A percentile compares a stretch with the other conserved stretches of the same genome.
phyloP scores from a whole-genome alignment of 1,284 basidiomycete species.

The Rhodotorula sp. region DNA sequence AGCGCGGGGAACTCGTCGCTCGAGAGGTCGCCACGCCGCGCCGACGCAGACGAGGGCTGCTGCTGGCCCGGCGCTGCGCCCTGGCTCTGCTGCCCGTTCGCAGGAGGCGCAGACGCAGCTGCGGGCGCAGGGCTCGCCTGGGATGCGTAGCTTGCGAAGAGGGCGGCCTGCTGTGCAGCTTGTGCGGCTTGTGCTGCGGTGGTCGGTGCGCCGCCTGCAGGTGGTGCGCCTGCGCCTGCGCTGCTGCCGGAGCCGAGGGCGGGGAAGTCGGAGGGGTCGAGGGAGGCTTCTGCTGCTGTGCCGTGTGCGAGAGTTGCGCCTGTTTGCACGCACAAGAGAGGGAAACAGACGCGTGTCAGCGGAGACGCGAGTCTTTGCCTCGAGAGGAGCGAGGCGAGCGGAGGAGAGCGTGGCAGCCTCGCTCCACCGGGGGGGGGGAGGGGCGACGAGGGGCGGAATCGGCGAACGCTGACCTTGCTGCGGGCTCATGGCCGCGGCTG shows the following conservation, averaged over 20 bases:
- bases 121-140: slow-evolving; percentile 31
- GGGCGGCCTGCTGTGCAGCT: slow-evolving; percentile 5
- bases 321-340: neutral
- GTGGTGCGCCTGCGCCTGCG: neutral
- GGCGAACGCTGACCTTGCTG: neutral
- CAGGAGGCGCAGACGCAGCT: neutral
- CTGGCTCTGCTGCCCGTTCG: neutral
- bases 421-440: no score
- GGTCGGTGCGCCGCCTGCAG: neutral
- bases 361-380: neutral
- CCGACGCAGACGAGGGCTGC: no score
- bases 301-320: slow-evolving; percentile 1
- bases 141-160: slow-evolving; percentile 45
- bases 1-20: slow-evolving; percentile 48
- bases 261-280: slow-evolving; percentile 82
- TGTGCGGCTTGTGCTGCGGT: slow-evolving; percentile 5
- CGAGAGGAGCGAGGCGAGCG: neutral
- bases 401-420: no score
- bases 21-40: slow-evolving; percentile 33
- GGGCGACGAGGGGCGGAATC: neutral
- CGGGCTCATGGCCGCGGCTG: neutral
- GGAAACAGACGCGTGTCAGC: no score
- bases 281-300: slow-evolving; percentile 58
- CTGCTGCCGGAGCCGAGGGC: slow-evolving; percentile 63
- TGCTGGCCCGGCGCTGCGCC: neutral